Percentiles rank a stretch among this genome's conserved stretches.
phyloP scores from a whole-genome alignment of 2,329 filamentous ascomycete species.

The Pseudogymnoascus sp. region DNA sequence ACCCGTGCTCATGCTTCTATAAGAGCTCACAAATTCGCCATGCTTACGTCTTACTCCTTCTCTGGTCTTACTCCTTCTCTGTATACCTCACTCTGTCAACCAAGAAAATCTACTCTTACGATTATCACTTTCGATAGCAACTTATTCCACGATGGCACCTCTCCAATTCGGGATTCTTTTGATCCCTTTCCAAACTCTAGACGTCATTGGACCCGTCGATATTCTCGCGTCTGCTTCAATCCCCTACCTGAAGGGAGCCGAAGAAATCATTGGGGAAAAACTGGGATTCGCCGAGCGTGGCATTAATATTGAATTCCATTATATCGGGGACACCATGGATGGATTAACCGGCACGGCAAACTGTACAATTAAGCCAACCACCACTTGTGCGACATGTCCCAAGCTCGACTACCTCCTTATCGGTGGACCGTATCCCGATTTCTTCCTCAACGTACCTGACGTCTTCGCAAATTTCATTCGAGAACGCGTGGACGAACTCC shows the following conservation, averaged over 20 bases:
- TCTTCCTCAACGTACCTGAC: slow-evolving; percentile 25
- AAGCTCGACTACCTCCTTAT: slow-evolving; percentile 34
- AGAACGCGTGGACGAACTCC: slow-evolving; percentile 39
- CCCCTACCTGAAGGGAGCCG: not conserved
- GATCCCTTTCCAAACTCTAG: slow-evolving; percentile 23
- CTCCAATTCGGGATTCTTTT: slow-evolving; percentile 24
- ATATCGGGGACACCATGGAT: slow-evolving; percentile 29
- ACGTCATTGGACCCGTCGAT: slow-evolving; percentile 23
- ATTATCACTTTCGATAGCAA: not conserved
- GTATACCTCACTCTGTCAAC: not conserved
- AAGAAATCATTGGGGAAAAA: not conserved
- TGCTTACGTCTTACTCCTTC: not conserved
- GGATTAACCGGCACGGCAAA: slow-evolving; percentile 22
- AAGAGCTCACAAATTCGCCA: not conserved
- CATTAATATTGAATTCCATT: slow-evolving; percentile 30
- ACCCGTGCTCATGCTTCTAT: not conserved
- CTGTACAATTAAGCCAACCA: slow-evolving; percentile 25
- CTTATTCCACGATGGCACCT: slow-evolving; percentile 18
- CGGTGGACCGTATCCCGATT: slow-evolving; percentile 27
- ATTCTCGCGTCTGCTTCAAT: slow-evolving; percentile 16
- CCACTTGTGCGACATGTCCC: slow-evolving; percentile 30
- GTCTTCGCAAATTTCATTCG: slow-evolving; percentile 36
- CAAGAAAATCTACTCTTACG: not conserved
- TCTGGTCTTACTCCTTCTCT: not conserved
- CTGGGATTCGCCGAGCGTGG: slow-evolving; percentile 16